Evolutionary conservation across 441 rosid genomes (phyloP), one percentile per base, ranked within the genome.

Genomic region (Biscutella auriculata): DNA sequence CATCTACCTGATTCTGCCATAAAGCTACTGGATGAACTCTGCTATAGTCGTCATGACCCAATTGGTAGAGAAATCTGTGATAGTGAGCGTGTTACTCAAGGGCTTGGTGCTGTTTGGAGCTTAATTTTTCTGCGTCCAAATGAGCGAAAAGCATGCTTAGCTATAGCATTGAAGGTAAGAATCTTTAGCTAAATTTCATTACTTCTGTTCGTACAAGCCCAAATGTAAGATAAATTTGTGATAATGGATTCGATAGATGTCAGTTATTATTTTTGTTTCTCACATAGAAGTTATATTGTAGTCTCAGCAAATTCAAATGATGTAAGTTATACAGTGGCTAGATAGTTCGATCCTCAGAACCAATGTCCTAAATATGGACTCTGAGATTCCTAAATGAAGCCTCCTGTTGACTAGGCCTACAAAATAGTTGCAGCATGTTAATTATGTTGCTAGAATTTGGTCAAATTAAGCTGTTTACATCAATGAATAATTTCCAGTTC

Each of bases 21-120:
- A 73, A 79, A 81, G 68, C 76, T 91, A 69, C 72, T 95, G 52
- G 93, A 85, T 30, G 80, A 84, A 69, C 86, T 95, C 67, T 95
- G 99, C 84, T 81, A 76, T 66, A 80, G 74, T 71, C 79, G 80
- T 66, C 68, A 77, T 78, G 93, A 81, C 76, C 60, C 74, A 51
- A 62, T 58, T 62, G 95, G 90, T 60, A 84, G 74, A 74, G 87
- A 77, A 65, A 68, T 77, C 41, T 79, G 81, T 63, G 99, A 91
- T 64, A 74, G 82, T 57, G 98, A 95, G 67, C 99, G 91, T 61
- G 91, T 95, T 34, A 91, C 99, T 33, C 99, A 95, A 73, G 99
- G 99, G 48, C 98, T 95, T 65, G 98, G 98, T 68, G 90, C 94
- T 43, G 96, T 85, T 26, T 95, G 99, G 99, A 80, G 98, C 81